A percentile compares a stretch with the other conserved stretches of the same genome.
Evolutionary conservation across 768 basidiomycete species (phyloP).

Genomic region (Rhizopogon vinicolor): DNA sequence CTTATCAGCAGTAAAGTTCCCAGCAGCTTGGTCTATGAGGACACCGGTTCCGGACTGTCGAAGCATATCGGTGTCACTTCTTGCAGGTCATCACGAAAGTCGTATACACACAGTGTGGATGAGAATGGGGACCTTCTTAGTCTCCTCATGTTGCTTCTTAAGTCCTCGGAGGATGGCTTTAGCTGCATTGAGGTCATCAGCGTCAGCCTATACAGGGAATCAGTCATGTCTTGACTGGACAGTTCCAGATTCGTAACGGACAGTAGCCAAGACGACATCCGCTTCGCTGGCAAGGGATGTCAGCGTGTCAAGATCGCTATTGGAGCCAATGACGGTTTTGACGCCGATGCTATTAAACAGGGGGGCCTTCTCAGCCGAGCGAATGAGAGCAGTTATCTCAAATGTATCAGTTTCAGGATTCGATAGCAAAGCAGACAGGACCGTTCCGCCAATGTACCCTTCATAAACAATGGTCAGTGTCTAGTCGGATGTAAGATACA

Average conservation of each 20-base stretch:
- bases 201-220: constrained; percentile 26
- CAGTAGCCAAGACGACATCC: constrained; percentile 37
- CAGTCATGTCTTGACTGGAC: background rate
- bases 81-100: background rate
- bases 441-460: constrained; percentile 50
- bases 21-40: constrained; percentile 30
- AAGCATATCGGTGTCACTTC: constrained; percentile 5
- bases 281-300: constrained; percentile 38
- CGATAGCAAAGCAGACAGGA: constrained; percentile 27
- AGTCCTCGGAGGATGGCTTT: constrained; percentile 45
- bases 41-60: constrained; percentile 41
- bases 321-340: constrained; percentile 32
- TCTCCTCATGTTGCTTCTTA: constrained; percentile 37
- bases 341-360: constrained; percentile 7
- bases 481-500: background rate
- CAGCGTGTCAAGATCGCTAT: constrained; percentile 34
- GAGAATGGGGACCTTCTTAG: constrained; percentile 37
- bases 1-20: constrained; percentile 30
- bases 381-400: constrained; percentile 41
- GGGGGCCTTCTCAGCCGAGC: constrained; percentile 34
- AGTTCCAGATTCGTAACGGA: constrained; percentile 7
- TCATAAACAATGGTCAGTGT: background rate
- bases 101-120: constrained; percentile 55
- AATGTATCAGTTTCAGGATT: constrained; percentile 39
- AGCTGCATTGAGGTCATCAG: constrained; percentile 39